Evolutionary conservation across 805 yeast species (phyloP).

Genomic region (Jamesozyma piceae): DNA sequence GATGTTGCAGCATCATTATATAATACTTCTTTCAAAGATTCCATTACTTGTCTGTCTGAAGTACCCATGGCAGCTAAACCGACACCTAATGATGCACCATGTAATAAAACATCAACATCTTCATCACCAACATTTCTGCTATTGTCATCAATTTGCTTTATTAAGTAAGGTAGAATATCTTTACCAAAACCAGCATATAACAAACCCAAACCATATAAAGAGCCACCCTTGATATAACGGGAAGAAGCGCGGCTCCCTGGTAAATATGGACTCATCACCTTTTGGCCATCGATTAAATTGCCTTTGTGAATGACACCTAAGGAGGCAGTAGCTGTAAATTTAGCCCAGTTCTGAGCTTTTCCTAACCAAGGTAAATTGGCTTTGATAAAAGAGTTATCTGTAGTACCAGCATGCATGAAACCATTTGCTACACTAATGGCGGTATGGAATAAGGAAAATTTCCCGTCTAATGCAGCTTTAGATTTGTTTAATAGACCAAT

Average conservation of each 20-base stretch:
- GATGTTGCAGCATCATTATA: conserved; percentile 88
- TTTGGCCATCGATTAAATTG: conserved; percentile 81
- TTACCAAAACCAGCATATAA: conserved; percentile 94
- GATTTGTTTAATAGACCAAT: conserved; percentile 70
- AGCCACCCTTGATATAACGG: conserved; percentile 90
- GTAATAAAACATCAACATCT: conserved; percentile 74
- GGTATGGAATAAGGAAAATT: conserved; percentile 88
- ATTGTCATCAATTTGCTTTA: conserved; percentile 60
- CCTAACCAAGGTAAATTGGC: conserved; percentile 91
- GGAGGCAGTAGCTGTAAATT: conserved; percentile 95
- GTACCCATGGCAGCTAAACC: conserved; percentile 98
- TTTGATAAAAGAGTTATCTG: conserved; percentile 87
- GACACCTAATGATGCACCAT: conserved; percentile 91
- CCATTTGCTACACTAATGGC: conserved; percentile 94
- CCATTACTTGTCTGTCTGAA: conserved; percentile 62
- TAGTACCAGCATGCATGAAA: conserved; percentile 90
- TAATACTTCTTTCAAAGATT: conserved; percentile 71
- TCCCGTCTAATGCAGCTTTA: conserved; percentile 74
- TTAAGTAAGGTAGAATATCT: conserved; percentile 71
- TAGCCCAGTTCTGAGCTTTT: conserved; percentile 97
- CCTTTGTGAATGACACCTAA: conserved; percentile 96
- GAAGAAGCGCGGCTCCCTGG: conserved; percentile 66
- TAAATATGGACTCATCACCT: conserved; percentile 79
- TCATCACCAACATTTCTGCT: conserved; percentile 48
- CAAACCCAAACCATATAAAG: conserved; percentile 84